Conservation (phyloP, 1,284 basidiomycete species). For the Sporisorium scitamineum region DNA sequence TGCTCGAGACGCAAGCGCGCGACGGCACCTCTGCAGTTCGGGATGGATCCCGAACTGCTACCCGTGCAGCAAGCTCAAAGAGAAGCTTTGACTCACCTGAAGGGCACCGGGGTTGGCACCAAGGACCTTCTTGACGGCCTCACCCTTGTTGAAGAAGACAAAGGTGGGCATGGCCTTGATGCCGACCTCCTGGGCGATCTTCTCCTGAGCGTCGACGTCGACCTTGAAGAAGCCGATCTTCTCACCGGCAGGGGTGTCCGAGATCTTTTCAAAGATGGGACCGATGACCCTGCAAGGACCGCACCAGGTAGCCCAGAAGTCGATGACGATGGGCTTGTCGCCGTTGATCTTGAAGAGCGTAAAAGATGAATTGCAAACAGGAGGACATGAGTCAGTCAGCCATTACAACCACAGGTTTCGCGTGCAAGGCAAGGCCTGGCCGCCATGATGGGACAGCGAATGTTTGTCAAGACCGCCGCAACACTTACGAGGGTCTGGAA, state of each 20-base stretch:
- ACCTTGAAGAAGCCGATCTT: slow-evolving; percentile 83
- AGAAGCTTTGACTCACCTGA: slow-evolving; percentile 68
- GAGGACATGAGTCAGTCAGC: not conserved
- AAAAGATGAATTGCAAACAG: no score
- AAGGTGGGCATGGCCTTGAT: slow-evolving; percentile 87
- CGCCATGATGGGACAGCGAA: not conserved
- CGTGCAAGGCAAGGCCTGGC: not conserved
- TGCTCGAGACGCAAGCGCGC: not conserved
- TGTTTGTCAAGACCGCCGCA: not conserved
- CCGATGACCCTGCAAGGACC: slow-evolving; percentile 79
- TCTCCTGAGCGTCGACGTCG: slow-evolving; percentile 68
- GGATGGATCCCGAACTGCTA: no score
- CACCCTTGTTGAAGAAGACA: slow-evolving; percentile 78
- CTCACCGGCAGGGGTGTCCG: slow-evolving; percentile 64
- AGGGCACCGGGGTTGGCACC: slow-evolving; percentile 76
- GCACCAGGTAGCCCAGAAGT: slow-evolving; percentile 70
- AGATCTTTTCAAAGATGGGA: slow-evolving; percentile 81
- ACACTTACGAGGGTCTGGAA: slow-evolving; percentile 73
- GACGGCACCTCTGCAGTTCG: not conserved
- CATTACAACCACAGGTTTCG: not conserved
- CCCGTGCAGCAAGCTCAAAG: not conserved
- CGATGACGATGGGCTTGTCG: slow-evolving; percentile 71
- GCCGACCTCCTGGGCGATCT: slow-evolving; percentile 76
- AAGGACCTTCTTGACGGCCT: slow-evolving; percentile 75
- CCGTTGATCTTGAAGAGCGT: slow-evolving; percentile 71